phyloP scores from a whole-genome alignment of 495 filamentous ascomycete species.

The Lindgomyces ingoldianus region DNA sequence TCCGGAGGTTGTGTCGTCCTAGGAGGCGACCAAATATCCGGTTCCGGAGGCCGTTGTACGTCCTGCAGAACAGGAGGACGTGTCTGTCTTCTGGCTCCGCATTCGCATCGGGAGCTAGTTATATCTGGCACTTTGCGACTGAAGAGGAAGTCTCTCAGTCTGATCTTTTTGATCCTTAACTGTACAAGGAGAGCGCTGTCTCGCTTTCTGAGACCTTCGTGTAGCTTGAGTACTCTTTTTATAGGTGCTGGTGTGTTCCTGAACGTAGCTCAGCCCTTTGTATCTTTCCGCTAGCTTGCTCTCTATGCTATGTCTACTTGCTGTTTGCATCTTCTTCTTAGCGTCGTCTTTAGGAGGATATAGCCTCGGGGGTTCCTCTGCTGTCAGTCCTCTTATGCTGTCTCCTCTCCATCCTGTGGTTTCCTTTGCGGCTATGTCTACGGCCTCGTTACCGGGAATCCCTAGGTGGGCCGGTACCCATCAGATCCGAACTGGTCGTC shows the following conservation, averaged over 20 bases:
- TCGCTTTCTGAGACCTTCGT: slow-evolving; percentile 4
- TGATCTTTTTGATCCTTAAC: background rate
- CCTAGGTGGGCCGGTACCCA: no score
- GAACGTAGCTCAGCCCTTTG: background rate
- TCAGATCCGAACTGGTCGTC: no score
- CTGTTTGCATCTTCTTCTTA: slow-evolving; percentile 5
- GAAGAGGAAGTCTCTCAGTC: slow-evolving; percentile 1
- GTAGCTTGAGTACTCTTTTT: background rate
- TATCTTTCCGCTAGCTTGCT: background rate
- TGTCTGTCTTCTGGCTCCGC: background rate
- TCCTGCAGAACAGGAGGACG: slow-evolving; percentile 7
- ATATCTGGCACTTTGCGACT: background rate
- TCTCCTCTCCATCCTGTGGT: no score
- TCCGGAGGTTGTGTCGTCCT: slow-evolving; percentile 12
- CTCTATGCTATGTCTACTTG: slow-evolving; percentile 3
- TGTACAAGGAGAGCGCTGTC: slow-evolving; percentile 2
- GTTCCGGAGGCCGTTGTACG: slow-evolving; percentile 13
- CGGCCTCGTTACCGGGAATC: no score
- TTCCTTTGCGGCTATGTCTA: no score
- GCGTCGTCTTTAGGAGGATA: no score
- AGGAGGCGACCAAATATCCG: slow-evolving; percentile 3
- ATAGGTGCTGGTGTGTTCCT: background rate
- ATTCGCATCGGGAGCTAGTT: background rate
- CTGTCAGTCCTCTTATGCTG: no score
- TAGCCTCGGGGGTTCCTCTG: no score